Conservation (phyloP, 768 basidiomycete species). For the Galerina sulciceps region DNA sequence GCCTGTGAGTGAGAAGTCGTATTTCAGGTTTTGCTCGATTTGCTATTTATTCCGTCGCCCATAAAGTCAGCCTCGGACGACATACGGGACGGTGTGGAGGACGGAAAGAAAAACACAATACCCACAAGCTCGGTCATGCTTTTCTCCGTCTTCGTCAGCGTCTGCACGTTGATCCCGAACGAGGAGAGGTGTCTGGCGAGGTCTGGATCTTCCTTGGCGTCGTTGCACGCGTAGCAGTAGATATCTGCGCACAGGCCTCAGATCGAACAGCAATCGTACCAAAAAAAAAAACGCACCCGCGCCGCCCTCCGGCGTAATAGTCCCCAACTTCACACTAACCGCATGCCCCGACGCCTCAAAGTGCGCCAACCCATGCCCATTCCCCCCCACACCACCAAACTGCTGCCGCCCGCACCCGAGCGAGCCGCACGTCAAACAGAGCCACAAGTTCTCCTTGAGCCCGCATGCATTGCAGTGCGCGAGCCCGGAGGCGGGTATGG, state of each 20-base stretch:
- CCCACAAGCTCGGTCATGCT: slow-evolving; percentile 93
- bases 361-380: slow-evolving; percentile 88
- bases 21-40: slow-evolving; percentile 95
- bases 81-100: no score
- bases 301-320: slow-evolving; percentile 92
- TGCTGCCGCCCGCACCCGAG: slow-evolving; percentile 90
- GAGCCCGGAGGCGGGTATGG: slow-evolving; percentile 68
- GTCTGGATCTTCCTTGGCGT: slow-evolving; percentile 78
- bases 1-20: slow-evolving; percentile 89
- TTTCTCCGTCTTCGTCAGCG: slow-evolving; percentile 91
- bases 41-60: slow-evolving; percentile 50
- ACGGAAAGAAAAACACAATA: neutral
- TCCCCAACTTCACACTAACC: slow-evolving; percentile 91
- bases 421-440: slow-evolving; percentile 89
- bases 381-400: slow-evolving; percentile 80
- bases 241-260: slow-evolving; percentile 58
- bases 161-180: slow-evolving; percentile 87
- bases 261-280: neutral
- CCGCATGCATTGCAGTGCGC: slow-evolving; percentile 85
- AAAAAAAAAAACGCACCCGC: slow-evolving; percentile 60
- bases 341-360: slow-evolving; percentile 74
- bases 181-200: slow-evolving; percentile 71
- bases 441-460: slow-evolving; percentile 91
- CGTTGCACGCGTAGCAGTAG: slow-evolving; percentile 92
- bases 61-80: no score